These are phyloP conservation scores for Lentinula guzmanii DNA, from an alignment of 768 basidiomycete species.

Conservation along the genomic window DNA sequence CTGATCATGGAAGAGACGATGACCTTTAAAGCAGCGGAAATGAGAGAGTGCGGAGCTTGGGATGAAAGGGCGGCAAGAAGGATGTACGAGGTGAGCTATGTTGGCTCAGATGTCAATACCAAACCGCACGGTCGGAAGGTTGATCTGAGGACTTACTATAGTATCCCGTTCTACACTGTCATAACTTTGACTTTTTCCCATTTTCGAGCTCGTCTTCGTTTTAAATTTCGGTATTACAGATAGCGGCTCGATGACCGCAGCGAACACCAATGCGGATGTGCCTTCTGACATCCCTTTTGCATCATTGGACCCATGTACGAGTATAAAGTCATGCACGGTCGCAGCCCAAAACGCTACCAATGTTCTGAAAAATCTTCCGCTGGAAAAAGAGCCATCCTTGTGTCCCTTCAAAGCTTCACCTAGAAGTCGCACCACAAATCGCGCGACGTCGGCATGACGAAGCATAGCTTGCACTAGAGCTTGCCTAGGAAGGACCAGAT, in stretches of 20 bases:
- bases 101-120: not conserved
- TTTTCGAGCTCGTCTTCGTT: conserved; percentile 44
- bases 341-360: conserved; percentile 81
- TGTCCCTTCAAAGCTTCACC: conserved; percentile 43
- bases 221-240: conserved; percentile 12
- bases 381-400: conserved; percentile 22
- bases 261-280: conserved; percentile 56
- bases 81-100: conserved; percentile 67
- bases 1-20: conserved; percentile 50
- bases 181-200: not conserved
- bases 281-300: conserved; percentile 58
- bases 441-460: conserved; percentile 61
- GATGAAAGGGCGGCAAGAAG: conserved; percentile 66
- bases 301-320: conserved; percentile 24
- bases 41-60: conserved; percentile 43
- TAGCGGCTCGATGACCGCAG: conserved; percentile 57
- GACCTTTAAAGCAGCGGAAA: conserved; percentile 50
- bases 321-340: conserved; percentile 73
- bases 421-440: conserved; percentile 63
- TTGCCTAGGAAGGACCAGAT: conserved; percentile 65
- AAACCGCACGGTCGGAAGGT: not conserved
- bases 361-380: conserved; percentile 43
- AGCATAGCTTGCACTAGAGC: conserved; percentile 77
- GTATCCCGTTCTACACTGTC: conserved; percentile 1
- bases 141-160: not conserved